A percentile compares a stretch with the other conserved stretches of the same genome.
phyloP scores from a whole-genome alignment of 2,329 filamentous ascomycete species.

The Bipolaris cookei region DNA sequence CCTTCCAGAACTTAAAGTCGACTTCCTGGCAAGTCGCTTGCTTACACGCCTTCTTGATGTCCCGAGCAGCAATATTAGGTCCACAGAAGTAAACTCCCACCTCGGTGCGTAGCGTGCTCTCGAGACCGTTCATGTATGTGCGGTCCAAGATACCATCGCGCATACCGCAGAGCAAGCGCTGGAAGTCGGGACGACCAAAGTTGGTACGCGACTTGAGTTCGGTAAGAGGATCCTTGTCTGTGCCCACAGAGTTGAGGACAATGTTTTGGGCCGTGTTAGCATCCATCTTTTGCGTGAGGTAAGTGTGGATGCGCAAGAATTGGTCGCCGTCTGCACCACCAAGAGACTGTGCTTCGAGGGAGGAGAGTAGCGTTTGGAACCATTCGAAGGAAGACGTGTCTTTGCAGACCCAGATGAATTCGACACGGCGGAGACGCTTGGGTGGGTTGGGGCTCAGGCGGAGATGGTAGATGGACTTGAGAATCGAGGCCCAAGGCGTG shows the following conservation, averaged over 20 bases:
- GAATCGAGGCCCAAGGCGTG: conserved; percentile 83
- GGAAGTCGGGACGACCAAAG: conserved; percentile 92
- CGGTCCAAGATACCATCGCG: conserved; percentile 84
- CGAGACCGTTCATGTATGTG: conserved; percentile 82
- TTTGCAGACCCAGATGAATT: conserved; percentile 99
- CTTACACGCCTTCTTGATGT: conserved; percentile 83
- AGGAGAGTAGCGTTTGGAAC: conserved; percentile 94
- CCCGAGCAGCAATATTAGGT: conserved; percentile 77
- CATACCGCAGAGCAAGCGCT: conserved; percentile 80
- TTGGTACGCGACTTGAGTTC: conserved; percentile 90
- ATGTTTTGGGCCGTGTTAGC: conserved; percentile 95
- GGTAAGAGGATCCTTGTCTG: conserved; percentile 86
- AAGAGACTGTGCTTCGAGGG: conserved; percentile 83
- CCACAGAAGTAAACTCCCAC: conserved; percentile 99
- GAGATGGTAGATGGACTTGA: conserved; percentile 98
- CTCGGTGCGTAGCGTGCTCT: conserved; percentile 77
- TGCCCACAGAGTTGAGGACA: conserved; percentile 91
- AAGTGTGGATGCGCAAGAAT: conserved; percentile 97
- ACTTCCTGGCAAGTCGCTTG: conserved; percentile 76
- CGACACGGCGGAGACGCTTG: conserved; percentile 85
- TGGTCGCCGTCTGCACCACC: conserved; percentile 70
- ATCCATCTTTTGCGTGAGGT: conserved; percentile 92
- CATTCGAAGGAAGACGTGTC: conserved; percentile 96
- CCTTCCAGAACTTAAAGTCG: conserved; percentile 98
- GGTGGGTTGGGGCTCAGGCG: conserved; percentile 89